Evolutionary conservation across 441 rosid species (phyloP), one percentile per base, ranked within the genome.

Genomic region (Corymbia calophylla): DNA sequence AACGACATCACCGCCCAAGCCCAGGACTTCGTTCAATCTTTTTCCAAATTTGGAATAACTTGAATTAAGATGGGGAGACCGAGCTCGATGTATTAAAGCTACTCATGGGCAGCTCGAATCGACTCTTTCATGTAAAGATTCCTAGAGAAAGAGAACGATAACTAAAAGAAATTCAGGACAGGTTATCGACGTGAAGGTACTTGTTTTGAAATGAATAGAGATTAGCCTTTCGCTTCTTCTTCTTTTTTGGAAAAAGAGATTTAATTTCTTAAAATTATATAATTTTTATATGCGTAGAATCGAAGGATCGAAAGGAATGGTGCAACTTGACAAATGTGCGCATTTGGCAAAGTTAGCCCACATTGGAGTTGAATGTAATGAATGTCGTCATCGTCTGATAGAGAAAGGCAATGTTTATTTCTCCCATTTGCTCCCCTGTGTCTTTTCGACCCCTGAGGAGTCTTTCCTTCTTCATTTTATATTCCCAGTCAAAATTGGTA

Each of bases 31-130:
- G 18, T 29, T 1, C 6, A 62, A 62, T 62, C 32, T 29, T 62
- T 62, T n/a, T 16, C 0, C 32, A 0, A 53, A 29, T 62, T 29
- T 62, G 68, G 68, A 62, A 53, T 4, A 16, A 53, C 5, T 53
- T 53, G 5, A 53, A 53, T 53, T 53, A 53, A 16, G 13, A 14
- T 53, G 6, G 64, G 31, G 32, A 0, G 68, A 62, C 68, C 68
- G 1, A 62, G n/a, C 17, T 29, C 29, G 13, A 29, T 62, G 5
- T n/a, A 62, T 29, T 29, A 29, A 62, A 62, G 18, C n/a, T 62
- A 29, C 68, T 14, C n/a, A 8, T 29, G 32, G 32, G 32, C 4
- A 62, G 0, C 68, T 62, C 0, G 9, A 62, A 62, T 13, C 0
- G 32, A 14, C 9, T 2, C 32, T 62, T n/a, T 29, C 68, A 3